Conservation (phyloP, 257 asterid genomes). For the Rehmannia glutinosa region DNA sequence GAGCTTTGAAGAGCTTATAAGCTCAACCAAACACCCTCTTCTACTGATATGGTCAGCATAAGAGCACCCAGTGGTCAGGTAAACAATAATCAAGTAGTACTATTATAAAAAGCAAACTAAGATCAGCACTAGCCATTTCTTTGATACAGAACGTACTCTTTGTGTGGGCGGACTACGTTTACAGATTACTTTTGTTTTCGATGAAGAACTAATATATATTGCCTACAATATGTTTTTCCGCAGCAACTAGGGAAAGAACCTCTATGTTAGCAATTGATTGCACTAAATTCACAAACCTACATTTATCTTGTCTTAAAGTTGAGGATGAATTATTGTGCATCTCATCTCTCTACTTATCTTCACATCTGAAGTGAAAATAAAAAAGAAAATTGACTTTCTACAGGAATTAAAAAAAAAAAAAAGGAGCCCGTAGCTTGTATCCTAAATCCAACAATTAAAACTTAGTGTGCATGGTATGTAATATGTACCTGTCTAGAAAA, state of each 20-base stretch:
- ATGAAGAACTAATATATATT: not conserved
- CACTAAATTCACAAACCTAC: too few relatives aligned
- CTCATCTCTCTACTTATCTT: not conserved
- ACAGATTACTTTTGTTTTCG: not conserved
- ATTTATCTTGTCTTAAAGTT: not conserved
- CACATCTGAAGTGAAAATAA: slow-evolving; percentile 1
- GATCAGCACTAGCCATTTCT: not conserved
- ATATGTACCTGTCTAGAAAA: slow-evolving; percentile 81
- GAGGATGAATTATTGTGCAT: not conserved
- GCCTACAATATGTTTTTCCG: not conserved
- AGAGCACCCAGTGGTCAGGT: not conserved
- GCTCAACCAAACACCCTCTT: too few relatives aligned
- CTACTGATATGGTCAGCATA: slow-evolving; percentile 7
- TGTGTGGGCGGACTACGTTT: not conserved
- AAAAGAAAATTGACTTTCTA: not conserved
- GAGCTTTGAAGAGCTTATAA: too few relatives aligned
- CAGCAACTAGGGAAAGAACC: not conserved
- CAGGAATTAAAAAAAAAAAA: not conserved
- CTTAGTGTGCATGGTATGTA: slow-evolving; percentile 7
- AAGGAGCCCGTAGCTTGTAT: not conserved
- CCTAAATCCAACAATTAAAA: slow-evolving; percentile 13
- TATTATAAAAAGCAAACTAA: not conserved
- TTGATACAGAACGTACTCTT: not conserved
- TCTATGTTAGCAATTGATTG: not conserved
- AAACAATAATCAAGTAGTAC: not conserved